Conservation (phyloP, 495 filamentous ascomycete genomes). For the Neurospora tetrasperma region DNA sequence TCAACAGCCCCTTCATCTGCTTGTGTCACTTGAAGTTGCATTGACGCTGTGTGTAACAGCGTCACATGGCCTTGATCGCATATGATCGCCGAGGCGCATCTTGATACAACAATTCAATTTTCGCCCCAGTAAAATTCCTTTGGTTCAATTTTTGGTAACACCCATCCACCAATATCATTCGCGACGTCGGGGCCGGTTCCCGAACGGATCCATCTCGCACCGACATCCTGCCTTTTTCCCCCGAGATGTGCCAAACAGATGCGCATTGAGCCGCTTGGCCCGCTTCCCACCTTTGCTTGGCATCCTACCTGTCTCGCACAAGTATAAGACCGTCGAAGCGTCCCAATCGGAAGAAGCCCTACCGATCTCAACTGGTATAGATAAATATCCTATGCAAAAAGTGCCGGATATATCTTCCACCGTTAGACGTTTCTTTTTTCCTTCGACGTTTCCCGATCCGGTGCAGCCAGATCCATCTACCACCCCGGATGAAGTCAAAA, state of each 20-base stretch:
- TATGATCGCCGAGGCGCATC: not conserved
- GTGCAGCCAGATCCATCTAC: not conserved
- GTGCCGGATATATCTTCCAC: not conserved
- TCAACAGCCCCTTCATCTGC: not conserved
- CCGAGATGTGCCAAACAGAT: not conserved
- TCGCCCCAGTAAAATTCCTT: not conserved
- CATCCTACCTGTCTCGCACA: no score
- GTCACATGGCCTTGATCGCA: not conserved
- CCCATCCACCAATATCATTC: not conserved
- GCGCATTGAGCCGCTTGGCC: not conserved
- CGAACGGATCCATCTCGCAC: not conserved
- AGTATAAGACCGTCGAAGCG: not conserved
- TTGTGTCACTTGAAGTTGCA: not conserved
- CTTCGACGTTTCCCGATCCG: not conserved
- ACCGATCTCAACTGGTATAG: not conserved
- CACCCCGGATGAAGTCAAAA: constrained; percentile 10
- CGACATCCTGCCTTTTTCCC: not conserved
- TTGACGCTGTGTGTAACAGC: not conserved
- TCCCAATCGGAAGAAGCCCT: not conserved
- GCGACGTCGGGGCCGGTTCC: not conserved
- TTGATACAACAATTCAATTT: not conserved
- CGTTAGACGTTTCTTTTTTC: not conserved
- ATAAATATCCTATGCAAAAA: not conserved
- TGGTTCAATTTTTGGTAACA: not conserved
- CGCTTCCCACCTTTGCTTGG: not conserved